Evolutionary conservation across 495 filamentous ascomycete species (phyloP), one percentile per base, ranked within the genome.

Genomic region (Trichoderma virens): DNA sequence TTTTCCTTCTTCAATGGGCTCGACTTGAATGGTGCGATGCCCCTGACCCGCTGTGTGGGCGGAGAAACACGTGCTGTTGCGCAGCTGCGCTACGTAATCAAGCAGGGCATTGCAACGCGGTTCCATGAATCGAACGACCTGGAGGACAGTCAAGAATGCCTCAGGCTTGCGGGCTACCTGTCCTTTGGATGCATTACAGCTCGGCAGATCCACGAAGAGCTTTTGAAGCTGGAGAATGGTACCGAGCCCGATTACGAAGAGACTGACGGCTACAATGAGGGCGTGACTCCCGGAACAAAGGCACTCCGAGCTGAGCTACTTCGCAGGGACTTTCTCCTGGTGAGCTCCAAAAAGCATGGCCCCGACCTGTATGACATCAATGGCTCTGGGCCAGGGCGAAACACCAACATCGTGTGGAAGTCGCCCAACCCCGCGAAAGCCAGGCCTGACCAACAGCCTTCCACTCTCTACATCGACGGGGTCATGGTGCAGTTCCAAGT

Each of bases 321-420:
- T 0, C 91, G 88, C 87, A 78, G 88, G 5, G 88, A 91, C 73
- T 91, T 91, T 73, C 90, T 91, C 82, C 78, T 86, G 0, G 80
- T 92, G 14, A 86, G 86, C 65, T 81, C 81, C 30, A 75, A 82
- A 4, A 90, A 91, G 68, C 90, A 87, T 65, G 79, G 80, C 16
- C 69, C 73, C 56, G 79, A 79, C 59, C 73, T 90, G 2, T 91
- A 90, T 70, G 73, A 74, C 45, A 72, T 86, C 5, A 71, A 73
- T n/a, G 88, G 88, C 4, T 86, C 86, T 70, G 77, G 82, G 45
- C 70, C 78, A 5, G 79, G 84, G 41, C 68, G 68, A 5, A 63
- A 61, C 0, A 64, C 70, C 16, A 47, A 69, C 56, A 59, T 62
- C 23, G 47, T 65, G n/a, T 39, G 54, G 79, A 79, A 77, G 65